Base-by-base conservation (phyloP, 345 rosid genomes). In the Syzygium jambos region DNA sequence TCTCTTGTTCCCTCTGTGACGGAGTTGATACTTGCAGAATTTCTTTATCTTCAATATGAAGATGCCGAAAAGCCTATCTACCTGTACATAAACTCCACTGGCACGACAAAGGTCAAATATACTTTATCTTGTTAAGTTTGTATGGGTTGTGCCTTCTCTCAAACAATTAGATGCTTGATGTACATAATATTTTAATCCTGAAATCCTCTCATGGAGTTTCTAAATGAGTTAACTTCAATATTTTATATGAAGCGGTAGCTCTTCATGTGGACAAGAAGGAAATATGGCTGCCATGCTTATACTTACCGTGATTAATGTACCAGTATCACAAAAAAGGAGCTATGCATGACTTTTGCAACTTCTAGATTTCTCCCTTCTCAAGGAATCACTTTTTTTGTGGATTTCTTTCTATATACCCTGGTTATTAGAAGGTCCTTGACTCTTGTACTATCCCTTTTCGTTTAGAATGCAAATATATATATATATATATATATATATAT, bases 41-140 rank as follows among this genome's bases (percentile, higher is more conserved):
- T 98, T 95, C 96, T 98, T 87, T 96, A 95, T 92, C 99, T 98
- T 89, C 95, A 95, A 91, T 94, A 93, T 89, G 95, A 94, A 91
- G 98, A 95, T 87, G 93, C 89, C 51, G 93, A 94, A 85, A 95
- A 95, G 89, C 99, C 99, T 87, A 95, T 98, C 53, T 98, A 95
- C 92, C 90, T 96, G 53, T 98, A 96, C 92, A 93, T 98, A 88
- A 98, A 98, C 92, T 98, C 99, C 68, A 96, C 98, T 15, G 99
- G 99, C 86, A 98, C 97, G 85, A 94, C 95, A 83, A 94, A 95
- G 98, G 99, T 96, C 87, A 65, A 73, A 73, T 85, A 84, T 88
- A 34, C 82, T 57, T 12, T 51, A 63, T 25, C n/a, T 51, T 52
- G 46, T 86, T 52, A 34, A 85, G 55, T 84, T 53, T n/a, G 10